Base-by-base conservation (phyloP, 352 stramenopile genomes). In the Pythium periplocum region DNA sequence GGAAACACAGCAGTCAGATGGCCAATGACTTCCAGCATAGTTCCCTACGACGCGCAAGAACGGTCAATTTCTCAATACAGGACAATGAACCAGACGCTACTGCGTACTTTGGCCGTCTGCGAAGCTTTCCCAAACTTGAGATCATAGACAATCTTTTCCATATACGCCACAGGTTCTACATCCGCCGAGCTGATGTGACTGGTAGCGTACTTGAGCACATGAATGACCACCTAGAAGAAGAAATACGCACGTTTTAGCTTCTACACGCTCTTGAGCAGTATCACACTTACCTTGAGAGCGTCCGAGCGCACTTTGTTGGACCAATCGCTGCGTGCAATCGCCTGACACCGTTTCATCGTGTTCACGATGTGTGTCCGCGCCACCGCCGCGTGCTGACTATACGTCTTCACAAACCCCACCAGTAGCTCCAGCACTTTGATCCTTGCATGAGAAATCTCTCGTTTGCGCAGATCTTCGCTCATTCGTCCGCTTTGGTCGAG, bases 141-240 rank as follows among this genome's bases (percentile, higher is more conserved):
- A 40, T 91, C 80, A 47, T 84, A 69, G 38, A 89, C 86, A 7
- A 91, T 61, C 51, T 89, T 89, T 32, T 86, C 76, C 41, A 76
- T 55, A 40, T 87, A 91, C 36, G 51, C 50, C 36, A 61, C 51
- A 3, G 80, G 76, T 35, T 83, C 67, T 26, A 87, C 62, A 11
- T 83, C 75, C 10, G 78, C 64, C n/a, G 53, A 71, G 4, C 66
- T 57, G 4, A 87, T 35, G 9, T 59, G 55, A 10, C 56, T 52
- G 4, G 53, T 40, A 1, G 64, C 62, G 46, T 77, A 65, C 53
- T 87, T 76, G 26, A 91, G 70, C 51, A 75, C 64, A 51, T 69
- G 73, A 35, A 87, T 69, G 33, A 91, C 53, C 48, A 89, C 73
- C 76, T 83, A 33, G 6, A 33, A 30, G 0, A 35, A 37, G 36